Base-by-base conservation (phyloP, 164 flowering plant genomes). In the Paratinospora sagittata region DNA sequence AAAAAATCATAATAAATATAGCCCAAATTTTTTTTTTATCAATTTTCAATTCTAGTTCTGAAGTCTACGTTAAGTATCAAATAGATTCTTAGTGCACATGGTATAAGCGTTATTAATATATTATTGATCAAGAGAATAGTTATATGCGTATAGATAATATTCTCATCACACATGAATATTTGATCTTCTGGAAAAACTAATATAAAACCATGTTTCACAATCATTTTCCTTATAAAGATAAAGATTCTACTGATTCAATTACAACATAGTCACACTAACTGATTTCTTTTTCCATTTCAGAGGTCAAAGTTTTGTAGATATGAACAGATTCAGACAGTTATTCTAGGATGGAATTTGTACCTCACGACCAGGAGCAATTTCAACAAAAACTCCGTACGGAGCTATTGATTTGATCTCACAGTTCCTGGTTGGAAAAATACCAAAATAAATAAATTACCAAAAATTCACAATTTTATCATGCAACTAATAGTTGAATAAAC, bases 291-390 rank as follows among this genome's bases (percentile, higher is more conserved):
- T 14, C 57, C 21, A 19, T 49, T 4, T 8, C 13, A 49, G 16
- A 5, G 57, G 57, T 14, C 6, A 49, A 49, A 49, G 6, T 49
- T 14, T 19, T 5, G 13, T 26, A 26, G 3, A 23, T 7, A 60
- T 24, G 63, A 23, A 60, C 8, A 21, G 27, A 60, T 55, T 30
- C 26, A 55, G 43, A 52, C 66, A 27, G n/a, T 21, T 19, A 52
- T 17, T 23, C 33, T 58, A 14, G 10, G 11, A 52, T 66, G 63
- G 36, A 39, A 58, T 39, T 41, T 27, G 33, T 84, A 93, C 98
- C 98, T 95, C 99, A 66, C 94, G 87, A 2, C 99, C 99, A 63
- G 97, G 96, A 26, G 96, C 88, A 72, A 95, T 88, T 86, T 95
- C 98, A 58, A 95, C 91, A 85, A 95, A 92, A 72, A 75, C 97